Evolutionary conservation across 208 protist species (phyloP), one percentile per base, ranked within the genome.

Genomic region (Strigomonas galati): DNA sequence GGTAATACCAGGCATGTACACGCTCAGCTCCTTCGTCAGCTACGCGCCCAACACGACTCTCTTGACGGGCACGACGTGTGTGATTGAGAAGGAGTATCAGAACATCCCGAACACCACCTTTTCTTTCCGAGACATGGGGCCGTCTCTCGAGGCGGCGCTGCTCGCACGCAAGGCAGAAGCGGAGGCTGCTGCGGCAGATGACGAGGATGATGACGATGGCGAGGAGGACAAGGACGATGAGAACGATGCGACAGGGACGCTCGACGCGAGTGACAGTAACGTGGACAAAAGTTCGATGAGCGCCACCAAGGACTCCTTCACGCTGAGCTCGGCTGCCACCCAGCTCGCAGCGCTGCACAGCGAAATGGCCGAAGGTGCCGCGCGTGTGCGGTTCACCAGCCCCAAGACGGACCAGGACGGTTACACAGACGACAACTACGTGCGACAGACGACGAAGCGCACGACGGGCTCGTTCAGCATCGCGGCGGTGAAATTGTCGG

Each of bases 21-120:
- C 79, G 1, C 65, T 96, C 46, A 78, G 82, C 68, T 94, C 87
- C 21, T 96, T 89, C 76, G 83, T 91, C 23, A 88, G 86, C 71
- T 94, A 86, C 60, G 87, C 78, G 27, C 49, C 79, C 9, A 76
- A 76, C 32, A 73, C 90, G 10, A 55, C 76, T 14, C 77, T 95
- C 10, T 75, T 83, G 65, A 90, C 78, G 10, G 78, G 76, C 28
- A 63, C 69, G 35, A 75, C 65, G 40, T 91, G 81, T 62, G 48
- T 72, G 5, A 67, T 95, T 35, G 81, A 91, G 65, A 92, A 95
- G 71, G 19, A 69, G 24, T 87, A 78, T 55, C 67, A 78, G 48
- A 79, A 75, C 63, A 59, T 81, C 28, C 23, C 67, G 1, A 75
- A 77, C 62, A 54, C 6, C 7, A 55, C 65, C n/a, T 82, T 82